Percentiles rank a stretch among this genome's conserved stretches.
Evolutionary conservation across 805 yeast species (phyloP).

Genomic region (Kodamaea kakaduensis): DNA sequence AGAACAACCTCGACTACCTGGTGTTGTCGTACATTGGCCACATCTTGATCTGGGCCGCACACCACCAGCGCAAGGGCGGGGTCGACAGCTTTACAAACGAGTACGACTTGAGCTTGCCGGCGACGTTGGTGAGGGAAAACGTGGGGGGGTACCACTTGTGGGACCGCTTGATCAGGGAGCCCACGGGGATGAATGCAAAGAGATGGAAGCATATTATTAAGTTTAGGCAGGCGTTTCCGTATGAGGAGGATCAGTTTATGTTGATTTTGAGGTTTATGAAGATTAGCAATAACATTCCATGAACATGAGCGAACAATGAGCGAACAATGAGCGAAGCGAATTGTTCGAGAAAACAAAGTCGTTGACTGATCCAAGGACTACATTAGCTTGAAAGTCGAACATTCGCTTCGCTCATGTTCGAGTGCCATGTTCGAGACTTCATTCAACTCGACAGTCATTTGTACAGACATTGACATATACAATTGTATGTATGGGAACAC

Average conservation of each 20-base stretch:
- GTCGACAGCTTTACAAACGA: slow-evolving; percentile 14
- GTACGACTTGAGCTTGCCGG: slow-evolving; percentile 19
- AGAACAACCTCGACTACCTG: slow-evolving; percentile 35
- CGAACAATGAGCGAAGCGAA: too few species aligned
- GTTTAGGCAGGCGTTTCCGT: slow-evolving; percentile 33
- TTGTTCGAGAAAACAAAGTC: too few species aligned
- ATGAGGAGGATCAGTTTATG: slow-evolving; percentile 38
- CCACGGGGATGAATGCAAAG: slow-evolving; percentile 32
- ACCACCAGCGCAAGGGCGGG: slow-evolving; percentile 19
- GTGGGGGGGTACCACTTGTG: slow-evolving; percentile 40
- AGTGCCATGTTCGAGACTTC: too few species aligned
- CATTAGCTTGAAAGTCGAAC: too few species aligned
- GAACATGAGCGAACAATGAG: neutral
- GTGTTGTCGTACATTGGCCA: slow-evolving; percentile 37
- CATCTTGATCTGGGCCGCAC: slow-evolving; percentile 34
- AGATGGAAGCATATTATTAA: slow-evolving; percentile 42
- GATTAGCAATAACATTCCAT: slow-evolving; percentile 21
- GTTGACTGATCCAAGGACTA: too few species aligned
- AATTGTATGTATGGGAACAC: too few species aligned
- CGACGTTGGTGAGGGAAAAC: slow-evolving; percentile 15
- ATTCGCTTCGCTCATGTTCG: too few species aligned
- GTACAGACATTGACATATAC: too few species aligned
- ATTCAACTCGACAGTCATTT: too few species aligned
- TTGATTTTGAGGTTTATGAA: slow-evolving; percentile 34
- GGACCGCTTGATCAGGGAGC: slow-evolving; percentile 33